phyloP scores from a whole-genome alignment of 768 basidiomycete species.

The Amanita rubescens region DNA sequence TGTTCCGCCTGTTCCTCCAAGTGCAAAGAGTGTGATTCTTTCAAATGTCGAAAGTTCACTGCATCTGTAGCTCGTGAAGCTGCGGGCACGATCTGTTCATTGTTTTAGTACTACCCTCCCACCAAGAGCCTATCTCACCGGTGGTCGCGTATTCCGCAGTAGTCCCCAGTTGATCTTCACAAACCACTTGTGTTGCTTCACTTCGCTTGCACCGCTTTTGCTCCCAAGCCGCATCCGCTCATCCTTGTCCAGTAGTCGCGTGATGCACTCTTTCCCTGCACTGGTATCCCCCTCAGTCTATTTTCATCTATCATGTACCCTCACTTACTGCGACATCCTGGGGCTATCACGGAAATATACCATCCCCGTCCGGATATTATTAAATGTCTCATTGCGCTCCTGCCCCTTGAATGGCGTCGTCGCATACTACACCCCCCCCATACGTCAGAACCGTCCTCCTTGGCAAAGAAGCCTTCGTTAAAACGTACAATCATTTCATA shows the following conservation, averaged over 20 bases:
- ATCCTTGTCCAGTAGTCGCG: slow-evolving; percentile 85
- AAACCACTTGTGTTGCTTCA: slow-evolving; percentile 99
- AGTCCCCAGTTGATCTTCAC: slow-evolving; percentile 94
- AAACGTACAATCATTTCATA: slow-evolving; percentile 97
- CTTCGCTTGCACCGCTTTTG: slow-evolving; percentile 93
- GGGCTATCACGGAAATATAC: slow-evolving; percentile 84
- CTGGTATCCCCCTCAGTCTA: too few relatives aligned
- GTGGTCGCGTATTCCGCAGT: slow-evolving; percentile 85
- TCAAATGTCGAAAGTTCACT: slow-evolving; percentile 83
- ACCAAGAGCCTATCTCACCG: slow-evolving; percentile 47
- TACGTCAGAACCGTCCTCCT: slow-evolving; percentile 28
- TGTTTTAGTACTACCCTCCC: slow-evolving; percentile 18
- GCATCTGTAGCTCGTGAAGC: slow-evolving; percentile 75
- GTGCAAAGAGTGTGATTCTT: slow-evolving; percentile 88
- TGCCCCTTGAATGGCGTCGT: slow-evolving; percentile 98
- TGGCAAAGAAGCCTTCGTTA: slow-evolving; percentile 22
- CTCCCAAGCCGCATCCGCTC: slow-evolving; percentile 86
- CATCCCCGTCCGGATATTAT: slow-evolving; percentile 84
- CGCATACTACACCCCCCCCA: slow-evolving; percentile 60
- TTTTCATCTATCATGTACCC: too few relatives aligned
- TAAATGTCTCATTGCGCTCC: slow-evolving; percentile 91
- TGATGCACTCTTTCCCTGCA: slow-evolving; percentile 84
- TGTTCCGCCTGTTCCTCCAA: slow-evolving; percentile 57
- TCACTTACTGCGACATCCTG: slow-evolving; percentile 69
- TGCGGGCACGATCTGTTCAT: slow-evolving; percentile 71